Evolutionary conservation across 2,329 filamentous ascomycete species (phyloP).

Genomic region (Simplicillium aogashimaense): DNA sequence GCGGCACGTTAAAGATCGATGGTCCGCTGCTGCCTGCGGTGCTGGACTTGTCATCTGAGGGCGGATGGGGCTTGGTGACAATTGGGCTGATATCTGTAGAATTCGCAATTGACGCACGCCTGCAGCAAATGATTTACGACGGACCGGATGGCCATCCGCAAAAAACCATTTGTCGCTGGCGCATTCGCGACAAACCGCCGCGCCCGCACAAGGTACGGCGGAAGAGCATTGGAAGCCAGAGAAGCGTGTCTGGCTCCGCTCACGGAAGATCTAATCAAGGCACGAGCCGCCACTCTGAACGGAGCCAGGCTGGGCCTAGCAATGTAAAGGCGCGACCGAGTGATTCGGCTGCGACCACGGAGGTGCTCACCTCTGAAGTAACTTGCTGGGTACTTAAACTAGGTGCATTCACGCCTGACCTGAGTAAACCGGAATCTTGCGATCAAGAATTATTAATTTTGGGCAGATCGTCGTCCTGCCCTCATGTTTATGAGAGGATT

Average conservation of each 20-base stretch:
- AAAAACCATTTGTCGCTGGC: not conserved
- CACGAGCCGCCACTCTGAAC: not conserved
- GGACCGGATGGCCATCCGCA: not conserved
- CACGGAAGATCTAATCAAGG: not conserved
- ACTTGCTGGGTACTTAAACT: slow-evolving; percentile 1
- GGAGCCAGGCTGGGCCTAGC: not conserved
- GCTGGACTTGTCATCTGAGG: not conserved
- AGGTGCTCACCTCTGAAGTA: not conserved
- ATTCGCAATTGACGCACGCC: not conserved
- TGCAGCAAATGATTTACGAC: not conserved
- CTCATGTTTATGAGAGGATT: not conserved
- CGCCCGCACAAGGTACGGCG: too few species aligned
- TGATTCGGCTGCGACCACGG: not conserved
- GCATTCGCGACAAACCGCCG: too few species aligned
- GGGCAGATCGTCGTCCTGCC: not conserved
- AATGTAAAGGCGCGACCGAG: not conserved
- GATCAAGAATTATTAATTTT: not conserved
- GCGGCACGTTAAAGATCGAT: not conserved
- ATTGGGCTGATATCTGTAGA: not conserved
- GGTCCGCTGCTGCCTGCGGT: not conserved
- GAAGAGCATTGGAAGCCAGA: too few species aligned
- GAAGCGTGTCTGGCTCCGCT: too few species aligned
- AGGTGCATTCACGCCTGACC: not conserved
- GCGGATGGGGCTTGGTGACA: not conserved
- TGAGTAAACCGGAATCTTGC: not conserved